phyloP scores from a whole-genome alignment of 179 eudicot genomes.

The Pouteria campechiana region DNA sequence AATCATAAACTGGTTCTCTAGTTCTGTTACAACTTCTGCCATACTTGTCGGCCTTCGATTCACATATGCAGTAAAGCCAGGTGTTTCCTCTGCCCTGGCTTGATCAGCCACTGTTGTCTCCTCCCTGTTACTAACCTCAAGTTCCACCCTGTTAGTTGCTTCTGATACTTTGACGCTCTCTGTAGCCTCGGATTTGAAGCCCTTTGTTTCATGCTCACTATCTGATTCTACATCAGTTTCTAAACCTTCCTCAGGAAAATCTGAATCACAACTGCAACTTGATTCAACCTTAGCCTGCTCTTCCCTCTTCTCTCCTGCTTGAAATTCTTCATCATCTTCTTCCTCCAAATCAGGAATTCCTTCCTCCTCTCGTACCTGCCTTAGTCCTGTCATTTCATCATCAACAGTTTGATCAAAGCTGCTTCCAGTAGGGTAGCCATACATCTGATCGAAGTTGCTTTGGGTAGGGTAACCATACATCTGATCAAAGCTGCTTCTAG shows the following conservation, averaged over 20 bases:
- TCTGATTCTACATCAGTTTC: slow-evolving; percentile 36
- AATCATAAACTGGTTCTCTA: slow-evolving; percentile 63
- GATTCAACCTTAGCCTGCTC: slow-evolving; percentile 12
- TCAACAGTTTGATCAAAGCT: slow-evolving; percentile 53
- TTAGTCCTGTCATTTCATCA: slow-evolving; percentile 59
- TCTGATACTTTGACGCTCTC: slow-evolving; percentile 31
- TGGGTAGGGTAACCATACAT: slow-evolving; percentile 67
- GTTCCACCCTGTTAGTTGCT: slow-evolving; percentile 29
- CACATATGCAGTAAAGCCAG: slow-evolving; percentile 86
- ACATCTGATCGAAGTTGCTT: slow-evolving; percentile 58
- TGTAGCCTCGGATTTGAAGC: slow-evolving; percentile 18
- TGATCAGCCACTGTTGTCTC: slow-evolving; percentile 39
- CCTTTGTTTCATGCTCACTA: slow-evolving; percentile 25
- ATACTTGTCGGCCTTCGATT: slow-evolving; percentile 90
- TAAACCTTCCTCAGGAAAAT: slow-evolving; percentile 31
- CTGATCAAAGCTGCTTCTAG: slow-evolving; percentile 48
- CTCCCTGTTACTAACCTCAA: slow-evolving; percentile 47
- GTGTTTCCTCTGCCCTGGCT: slow-evolving; percentile 50
- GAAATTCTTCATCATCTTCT: slow-evolving; percentile 76
- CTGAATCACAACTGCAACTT: slow-evolving; percentile 43
- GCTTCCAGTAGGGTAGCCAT: slow-evolving; percentile 60
- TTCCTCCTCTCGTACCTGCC: slow-evolving; percentile 89
- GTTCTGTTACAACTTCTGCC: slow-evolving; percentile 88
- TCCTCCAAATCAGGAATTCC: slow-evolving; percentile 95
- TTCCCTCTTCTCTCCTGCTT: slow-evolving; percentile 27